Conservation (phyloP, 768 basidiomycete species). For the Trametes elegans region DNA sequence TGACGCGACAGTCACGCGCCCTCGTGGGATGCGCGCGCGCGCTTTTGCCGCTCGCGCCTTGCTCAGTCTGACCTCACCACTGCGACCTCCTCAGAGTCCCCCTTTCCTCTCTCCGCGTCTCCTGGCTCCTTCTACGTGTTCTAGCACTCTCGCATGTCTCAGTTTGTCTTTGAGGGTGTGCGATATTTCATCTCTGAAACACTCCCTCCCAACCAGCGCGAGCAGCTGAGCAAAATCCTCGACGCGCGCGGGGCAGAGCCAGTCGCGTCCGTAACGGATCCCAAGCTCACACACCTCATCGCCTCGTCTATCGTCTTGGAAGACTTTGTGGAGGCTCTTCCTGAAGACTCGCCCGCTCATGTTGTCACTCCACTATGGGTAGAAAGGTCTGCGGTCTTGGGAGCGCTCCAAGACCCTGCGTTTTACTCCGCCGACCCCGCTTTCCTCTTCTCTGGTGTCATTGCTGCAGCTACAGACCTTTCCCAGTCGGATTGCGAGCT, state of each 20-base stretch:
- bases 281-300: conserved; percentile 50
- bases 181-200: conserved; percentile 51
- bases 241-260: conserved; percentile 48
- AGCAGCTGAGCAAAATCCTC: conserved; percentile 47
- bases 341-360: conserved; percentile 25
- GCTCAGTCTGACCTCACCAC: not conserved
- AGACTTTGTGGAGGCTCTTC: conserved; percentile 46
- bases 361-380: conserved; percentile 66
- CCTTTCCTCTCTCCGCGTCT: not conserved
- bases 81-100: not conserved
- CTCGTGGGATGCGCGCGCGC: not conserved
- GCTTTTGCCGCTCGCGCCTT: not conserved
- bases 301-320: conserved; percentile 55
- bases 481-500: conserved; percentile 66
- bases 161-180: conserved; percentile 40
- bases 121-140: too few species aligned
- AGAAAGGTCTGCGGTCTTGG: conserved; percentile 58
- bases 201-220: conserved; percentile 38
- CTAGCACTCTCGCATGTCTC: conserved; percentile 3
- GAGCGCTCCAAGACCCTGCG: conserved; percentile 53
- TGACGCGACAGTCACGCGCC: not conserved
- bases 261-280: conserved; percentile 33
- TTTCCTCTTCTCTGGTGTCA: conserved; percentile 81
- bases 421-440: conserved; percentile 76
- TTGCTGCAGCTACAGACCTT: conserved; percentile 70